These are phyloP conservation scores for Castanopsis chinensis DNA, from an alignment of 306 rosid genomes.

Conservation along the genomic window DNA sequence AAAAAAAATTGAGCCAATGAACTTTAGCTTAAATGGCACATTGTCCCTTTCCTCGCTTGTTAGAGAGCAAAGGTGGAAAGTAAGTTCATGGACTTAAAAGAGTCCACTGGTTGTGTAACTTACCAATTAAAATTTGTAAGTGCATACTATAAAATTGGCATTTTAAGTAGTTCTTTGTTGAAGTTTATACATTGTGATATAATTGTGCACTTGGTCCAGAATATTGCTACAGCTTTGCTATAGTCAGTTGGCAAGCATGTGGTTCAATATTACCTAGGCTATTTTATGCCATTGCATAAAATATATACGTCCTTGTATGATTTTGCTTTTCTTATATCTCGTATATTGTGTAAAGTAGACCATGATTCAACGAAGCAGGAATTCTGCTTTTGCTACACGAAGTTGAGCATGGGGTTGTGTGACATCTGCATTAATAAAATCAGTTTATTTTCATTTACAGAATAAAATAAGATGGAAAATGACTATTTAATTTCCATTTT, in stretches of 20 bases:
- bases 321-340: neutral
- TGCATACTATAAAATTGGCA: neutral
- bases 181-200: neutral
- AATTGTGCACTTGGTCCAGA: neutral
- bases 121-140: neutral
- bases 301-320: neutral
- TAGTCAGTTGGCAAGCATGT: neutral
- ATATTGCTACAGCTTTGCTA: neutral
- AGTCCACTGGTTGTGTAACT: no score
- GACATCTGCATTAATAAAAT: conserved; percentile 40
- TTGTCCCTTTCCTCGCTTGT: no score
- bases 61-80: no score
- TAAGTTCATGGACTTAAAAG: no score
- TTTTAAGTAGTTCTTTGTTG: neutral
- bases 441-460: conserved; percentile 6
- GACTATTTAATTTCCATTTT: no score
- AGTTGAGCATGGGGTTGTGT: conserved; percentile 25
- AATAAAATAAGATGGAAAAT: no score
- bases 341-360: conserved; percentile 48
- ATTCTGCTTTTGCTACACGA: conserved; percentile 20
- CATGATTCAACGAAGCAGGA: conserved; percentile 27
- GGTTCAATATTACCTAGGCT: neutral
- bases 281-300: neutral
- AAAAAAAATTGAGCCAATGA: neutral
- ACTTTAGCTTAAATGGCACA: no score